A percentile compares a stretch with the other conserved stretches of the same genome.
Conservation (phyloP, 73 alveolate species). For the Paramecium octaurelia region DNA sequence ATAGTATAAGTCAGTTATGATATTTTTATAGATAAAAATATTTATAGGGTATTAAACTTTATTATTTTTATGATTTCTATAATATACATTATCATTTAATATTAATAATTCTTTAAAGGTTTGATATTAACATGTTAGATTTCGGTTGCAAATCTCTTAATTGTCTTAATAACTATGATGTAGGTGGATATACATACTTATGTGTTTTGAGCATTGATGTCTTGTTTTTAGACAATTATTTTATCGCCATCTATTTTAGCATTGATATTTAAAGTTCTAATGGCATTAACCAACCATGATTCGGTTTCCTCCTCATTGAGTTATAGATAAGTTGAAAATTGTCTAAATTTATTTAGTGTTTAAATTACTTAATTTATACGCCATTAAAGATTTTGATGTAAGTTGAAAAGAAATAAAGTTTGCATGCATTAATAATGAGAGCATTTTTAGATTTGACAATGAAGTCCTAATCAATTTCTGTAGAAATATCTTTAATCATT, state of each 20-base stretch:
- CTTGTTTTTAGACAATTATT: not conserved
- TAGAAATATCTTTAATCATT: not conserved
- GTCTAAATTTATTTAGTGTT: not conserved
- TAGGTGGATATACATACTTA: not conserved
- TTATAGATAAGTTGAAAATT: not conserved
- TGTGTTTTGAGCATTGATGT: not conserved
- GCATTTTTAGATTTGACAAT: not conserved
- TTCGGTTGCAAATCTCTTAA: not conserved
- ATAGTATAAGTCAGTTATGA: not conserved
- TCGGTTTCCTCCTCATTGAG: constrained; percentile 14
- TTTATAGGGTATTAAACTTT: not conserved
- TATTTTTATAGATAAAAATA: not conserved
- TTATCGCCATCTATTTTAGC: not conserved
- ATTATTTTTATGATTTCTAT: not conserved
- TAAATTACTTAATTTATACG: not conserved
- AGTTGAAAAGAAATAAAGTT: not conserved
- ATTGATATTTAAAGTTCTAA: not conserved
- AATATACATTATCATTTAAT: not conserved
- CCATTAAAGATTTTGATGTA: not conserved
- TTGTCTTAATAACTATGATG: not conserved
- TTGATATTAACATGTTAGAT: not conserved
- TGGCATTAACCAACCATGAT: constrained; percentile 21
- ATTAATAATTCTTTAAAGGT: not conserved
- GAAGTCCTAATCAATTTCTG: not conserved
- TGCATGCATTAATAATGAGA: not conserved